These are phyloP conservation scores for Piper betle DNA, from an alignment of 164 flowering plant species.

Conservation along the genomic window DNA sequence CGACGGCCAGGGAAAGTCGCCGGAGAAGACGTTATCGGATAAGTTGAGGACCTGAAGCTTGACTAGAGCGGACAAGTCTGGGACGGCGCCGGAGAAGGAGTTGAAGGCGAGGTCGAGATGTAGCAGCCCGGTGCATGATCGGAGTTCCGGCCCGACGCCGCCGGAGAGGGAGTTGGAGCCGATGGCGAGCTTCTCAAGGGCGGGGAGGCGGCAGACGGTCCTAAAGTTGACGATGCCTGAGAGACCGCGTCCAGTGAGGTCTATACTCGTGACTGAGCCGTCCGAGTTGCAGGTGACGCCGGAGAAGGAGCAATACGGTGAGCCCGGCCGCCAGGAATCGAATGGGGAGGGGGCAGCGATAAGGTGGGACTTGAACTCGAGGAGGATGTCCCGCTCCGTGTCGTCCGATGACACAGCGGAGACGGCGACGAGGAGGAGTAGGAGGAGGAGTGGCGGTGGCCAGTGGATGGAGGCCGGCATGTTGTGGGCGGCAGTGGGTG, in stretches of 20 bases:
- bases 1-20: conserved; percentile 53
- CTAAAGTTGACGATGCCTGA: conserved; percentile 37
- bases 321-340: conserved; percentile 28
- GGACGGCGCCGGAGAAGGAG: conserved; percentile 32
- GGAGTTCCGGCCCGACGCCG: conserved; percentile 17
- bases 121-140: conserved; percentile 28
- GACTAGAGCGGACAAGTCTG: conserved; percentile 33
- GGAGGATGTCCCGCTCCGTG: conserved; percentile 27
- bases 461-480: conserved; percentile 1
- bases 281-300: conserved; percentile 39
- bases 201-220: conserved; percentile 34
- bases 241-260: conserved; percentile 19
- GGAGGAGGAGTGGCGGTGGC: background rate
- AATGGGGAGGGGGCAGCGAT: conserved; percentile 20
- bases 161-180: conserved; percentile 38
- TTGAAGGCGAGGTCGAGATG: conserved; percentile 40
- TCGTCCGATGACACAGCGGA: conserved; percentile 22
- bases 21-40: conserved; percentile 40
- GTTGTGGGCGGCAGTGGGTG: no score
- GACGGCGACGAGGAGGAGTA: conserved; percentile 2
- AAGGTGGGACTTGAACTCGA: conserved; percentile 19
- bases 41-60: conserved; percentile 24
- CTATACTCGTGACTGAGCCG: conserved; percentile 27
- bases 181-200: conserved; percentile 28
- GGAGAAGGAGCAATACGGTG: conserved; percentile 30